Percentiles rank a stretch among this genome's conserved stretches.
Conservation (phyloP, 2,329 filamentous ascomycete species). For the Daldinia sp. region DNA sequence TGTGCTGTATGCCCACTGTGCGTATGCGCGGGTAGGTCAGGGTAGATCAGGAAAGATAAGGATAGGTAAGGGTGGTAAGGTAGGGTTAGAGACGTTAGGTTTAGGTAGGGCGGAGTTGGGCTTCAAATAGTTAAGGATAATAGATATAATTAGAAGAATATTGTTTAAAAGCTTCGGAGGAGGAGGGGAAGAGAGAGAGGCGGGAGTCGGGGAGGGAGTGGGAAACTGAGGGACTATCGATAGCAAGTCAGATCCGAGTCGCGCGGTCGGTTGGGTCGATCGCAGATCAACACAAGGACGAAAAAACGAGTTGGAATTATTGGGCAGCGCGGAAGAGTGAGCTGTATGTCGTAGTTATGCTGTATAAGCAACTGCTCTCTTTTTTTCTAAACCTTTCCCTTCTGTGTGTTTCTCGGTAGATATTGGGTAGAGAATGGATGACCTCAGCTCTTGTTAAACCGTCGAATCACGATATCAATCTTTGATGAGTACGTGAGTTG, state of each 20-base stretch:
- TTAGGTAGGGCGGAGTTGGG: slow-evolving; percentile 37
- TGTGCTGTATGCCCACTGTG: too few relatives aligned
- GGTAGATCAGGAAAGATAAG: slow-evolving; percentile 27
- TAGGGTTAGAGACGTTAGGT: slow-evolving; percentile 7
- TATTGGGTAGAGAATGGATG: slow-evolving; percentile 19
- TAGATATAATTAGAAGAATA: slow-evolving; percentile 37
- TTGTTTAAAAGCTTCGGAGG: slow-evolving; percentile 10
- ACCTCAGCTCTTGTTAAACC: slow-evolving; percentile 26
- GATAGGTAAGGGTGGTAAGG: slow-evolving; percentile 19
- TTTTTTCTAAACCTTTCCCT: neutral
- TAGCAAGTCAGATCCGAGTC: slow-evolving; percentile 25
- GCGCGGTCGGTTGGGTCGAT: slow-evolving; percentile 33
- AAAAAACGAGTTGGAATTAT: slow-evolving; percentile 30
- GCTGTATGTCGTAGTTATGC: too few relatives aligned
- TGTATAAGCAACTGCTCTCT: slow-evolving; percentile 22
- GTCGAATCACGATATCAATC: slow-evolving; percentile 2
- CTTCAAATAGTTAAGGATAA: slow-evolving; percentile 35
- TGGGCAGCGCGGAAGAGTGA: slow-evolving; percentile 26
- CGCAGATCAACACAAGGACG: slow-evolving; percentile 33
- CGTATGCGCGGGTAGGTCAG: slow-evolving; percentile 22
- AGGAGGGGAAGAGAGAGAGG: neutral
- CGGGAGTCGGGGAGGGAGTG: neutral
- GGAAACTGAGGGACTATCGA: slow-evolving; percentile 8
- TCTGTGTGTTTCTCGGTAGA: slow-evolving; percentile 23
- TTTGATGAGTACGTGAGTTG: slow-evolving; percentile 9